Evolutionary conservation across 768 basidiomycete species (phyloP).

Genomic region (Dendrothele bispora): DNA sequence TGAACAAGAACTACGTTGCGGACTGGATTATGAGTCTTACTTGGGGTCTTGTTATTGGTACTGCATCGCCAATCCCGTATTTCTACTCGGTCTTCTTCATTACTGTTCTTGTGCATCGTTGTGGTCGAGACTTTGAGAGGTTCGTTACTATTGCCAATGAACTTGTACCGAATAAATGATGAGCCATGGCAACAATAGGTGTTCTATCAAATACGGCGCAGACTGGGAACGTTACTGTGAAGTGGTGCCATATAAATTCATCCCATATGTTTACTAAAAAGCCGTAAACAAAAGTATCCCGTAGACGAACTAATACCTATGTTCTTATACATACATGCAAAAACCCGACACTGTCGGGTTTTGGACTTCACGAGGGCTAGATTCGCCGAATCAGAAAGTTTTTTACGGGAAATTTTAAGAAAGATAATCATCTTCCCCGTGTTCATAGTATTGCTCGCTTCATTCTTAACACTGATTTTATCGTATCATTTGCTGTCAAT

Average conservation of each 20-base stretch:
- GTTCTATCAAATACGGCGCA: constrained; percentile 88
- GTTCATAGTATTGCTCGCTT: too few species aligned
- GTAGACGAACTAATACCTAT: too few species aligned
- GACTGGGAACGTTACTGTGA: constrained; percentile 92
- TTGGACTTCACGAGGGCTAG: too few species aligned
- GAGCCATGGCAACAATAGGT: constrained; percentile 36
- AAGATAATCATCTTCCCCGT: too few species aligned
- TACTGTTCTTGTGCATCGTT: constrained; percentile 87
- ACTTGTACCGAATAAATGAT: neutral
- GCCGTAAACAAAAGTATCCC: constrained; percentile 7
- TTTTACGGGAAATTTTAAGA: too few species aligned
- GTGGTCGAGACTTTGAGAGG: constrained; percentile 93
- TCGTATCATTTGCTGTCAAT: too few species aligned
- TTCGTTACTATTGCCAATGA: constrained; percentile 28
- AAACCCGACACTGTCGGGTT: too few species aligned
- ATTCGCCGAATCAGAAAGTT: too few species aligned
- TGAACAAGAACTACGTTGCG: constrained; percentile 82
- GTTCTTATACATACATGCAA: too few species aligned
- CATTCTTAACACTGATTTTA: too few species aligned
- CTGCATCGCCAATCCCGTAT: constrained; percentile 83
- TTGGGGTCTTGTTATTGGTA: constrained; percentile 81
- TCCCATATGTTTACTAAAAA: constrained; percentile 77
- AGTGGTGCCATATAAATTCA: constrained; percentile 88
- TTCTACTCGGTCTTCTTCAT: constrained; percentile 98
- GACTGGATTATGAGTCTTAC: constrained; percentile 86